Conservation (phyloP, 192 early-diverging fungal genomes). For the Dispira parvispora region DNA sequence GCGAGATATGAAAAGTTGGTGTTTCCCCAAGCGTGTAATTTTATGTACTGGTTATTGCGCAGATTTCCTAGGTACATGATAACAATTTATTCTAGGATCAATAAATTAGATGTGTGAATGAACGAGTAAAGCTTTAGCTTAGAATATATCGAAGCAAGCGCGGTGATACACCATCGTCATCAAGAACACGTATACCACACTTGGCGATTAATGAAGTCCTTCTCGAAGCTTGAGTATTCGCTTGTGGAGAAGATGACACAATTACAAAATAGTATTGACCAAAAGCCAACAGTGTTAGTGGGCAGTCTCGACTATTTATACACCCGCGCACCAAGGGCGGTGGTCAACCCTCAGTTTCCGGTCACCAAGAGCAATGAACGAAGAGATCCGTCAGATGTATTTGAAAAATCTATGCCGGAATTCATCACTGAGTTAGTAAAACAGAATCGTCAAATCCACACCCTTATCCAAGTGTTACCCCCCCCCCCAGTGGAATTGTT, state of each 20-base stretch:
- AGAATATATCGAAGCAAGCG: too few species aligned
- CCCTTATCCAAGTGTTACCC: not conserved
- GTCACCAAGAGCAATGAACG: constrained; percentile 3
- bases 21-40: too few species aligned
- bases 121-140: too few species aligned
- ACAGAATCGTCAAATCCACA: constrained; percentile 2
- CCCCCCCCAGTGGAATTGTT: too few species aligned
- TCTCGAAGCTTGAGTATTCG: not conserved
- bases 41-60: too few species aligned
- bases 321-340: constrained; percentile 2
- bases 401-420: not conserved
- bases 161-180: too few species aligned
- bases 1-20: too few species aligned
- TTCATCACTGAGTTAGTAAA: not conserved
- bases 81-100: too few species aligned
- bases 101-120: too few species aligned
- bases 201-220: not conserved
- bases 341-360: not conserved
- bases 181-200: too few species aligned
- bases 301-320: constrained; percentile 5
- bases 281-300: constrained; percentile 1
- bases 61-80: too few species aligned
- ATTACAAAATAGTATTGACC: constrained; percentile 8
- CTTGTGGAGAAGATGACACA: constrained; percentile 6
- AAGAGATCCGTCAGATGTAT: not conserved